A percentile compares a stretch with the other conserved stretches of the same genome.
phyloP scores from a whole-genome alignment of 495 filamentous ascomycete species.

The Lophiostoma macrostomum region DNA sequence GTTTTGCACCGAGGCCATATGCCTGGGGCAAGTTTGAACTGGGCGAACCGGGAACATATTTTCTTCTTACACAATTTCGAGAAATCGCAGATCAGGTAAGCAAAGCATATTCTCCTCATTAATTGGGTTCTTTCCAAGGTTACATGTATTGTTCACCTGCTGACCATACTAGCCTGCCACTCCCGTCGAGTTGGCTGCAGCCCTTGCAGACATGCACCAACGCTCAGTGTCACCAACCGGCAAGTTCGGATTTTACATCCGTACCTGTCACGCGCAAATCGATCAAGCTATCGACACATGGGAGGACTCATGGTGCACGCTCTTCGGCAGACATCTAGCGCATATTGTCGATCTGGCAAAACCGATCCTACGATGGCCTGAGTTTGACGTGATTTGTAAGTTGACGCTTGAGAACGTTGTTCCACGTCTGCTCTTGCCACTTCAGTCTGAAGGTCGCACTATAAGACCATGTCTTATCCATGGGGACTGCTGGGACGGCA shows the following conservation, averaged over 20 bases:
- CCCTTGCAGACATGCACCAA: slow-evolving; percentile 12
- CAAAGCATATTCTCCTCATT: not conserved
- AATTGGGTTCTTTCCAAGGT: not conserved
- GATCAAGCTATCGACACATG: slow-evolving; percentile 7
- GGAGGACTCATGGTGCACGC: slow-evolving; percentile 10
- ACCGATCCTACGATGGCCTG: slow-evolving; percentile 11
- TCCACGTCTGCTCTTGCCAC: slow-evolving; percentile 6
- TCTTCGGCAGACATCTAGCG: slow-evolving; percentile 10
- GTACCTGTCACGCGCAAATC: slow-evolving; percentile 11
- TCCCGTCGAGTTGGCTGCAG: slow-evolving; percentile 1
- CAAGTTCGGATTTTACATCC: slow-evolving; percentile 18
- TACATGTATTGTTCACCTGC: not conserved
- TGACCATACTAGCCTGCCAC: slow-evolving; percentile 10
- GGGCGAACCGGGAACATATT: slow-evolving; percentile 6
- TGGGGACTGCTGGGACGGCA: slow-evolving; percentile 22
- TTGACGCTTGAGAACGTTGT: slow-evolving; percentile 14
- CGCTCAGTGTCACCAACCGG: slow-evolving; percentile 10
- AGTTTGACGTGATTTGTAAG: slow-evolving; percentile 13
- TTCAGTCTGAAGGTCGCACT: slow-evolving; percentile 9
- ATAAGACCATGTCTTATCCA: slow-evolving; percentile 16
- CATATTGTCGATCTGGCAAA: slow-evolving; percentile 12
- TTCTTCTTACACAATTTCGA: slow-evolving; percentile 15
- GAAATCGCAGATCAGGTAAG: slow-evolving; percentile 13
- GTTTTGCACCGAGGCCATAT: slow-evolving; percentile 13
- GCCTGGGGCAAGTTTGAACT: slow-evolving; percentile 13